Evolutionary conservation across 208 protist genomes (phyloP), one percentile per base, ranked within the genome.

Genomic region (Vickermania spadyakhi): DNA sequence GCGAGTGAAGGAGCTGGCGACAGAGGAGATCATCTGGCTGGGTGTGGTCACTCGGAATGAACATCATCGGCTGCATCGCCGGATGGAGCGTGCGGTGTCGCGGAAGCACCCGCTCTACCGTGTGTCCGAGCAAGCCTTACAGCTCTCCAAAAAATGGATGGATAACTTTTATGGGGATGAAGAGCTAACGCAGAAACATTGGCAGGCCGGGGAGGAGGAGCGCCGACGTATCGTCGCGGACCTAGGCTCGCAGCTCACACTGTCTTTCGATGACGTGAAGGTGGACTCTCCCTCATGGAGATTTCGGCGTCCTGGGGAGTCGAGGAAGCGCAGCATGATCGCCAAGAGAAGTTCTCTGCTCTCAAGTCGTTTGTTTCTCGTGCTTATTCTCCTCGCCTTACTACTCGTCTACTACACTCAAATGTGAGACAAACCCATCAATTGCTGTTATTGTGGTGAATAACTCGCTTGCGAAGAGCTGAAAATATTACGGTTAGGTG

Each of bases 11-110:
- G 50, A 62, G 21, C 27, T 90, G 4, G 70, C 71, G 0, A 51
- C n/a, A 42, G 66, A 81, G 22, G 82, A 93, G 60, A 36, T 83
- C 28, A n/a, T 67, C n/a, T 90, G 82, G 81, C 31, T 73, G 2
- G 52, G 62, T 21, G 27, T 52, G 28, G 23, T 14, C 13, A 27
- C 55, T 28, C 13, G n/a, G n/a, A 59, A 7, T 4, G 28, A 59
- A 21, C n/a, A 59, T n/a, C 23, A 25, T 22, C 52, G n/a, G n/a
- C 25, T 56, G 13, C 52, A 56, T 18, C 36, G 36, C 36, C 36
- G 36, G 11, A 7, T 45, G 11, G 36, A 45, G 36, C 7, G 18
- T 45, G 7, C 36, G 36, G 7, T 45, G 36, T 45, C 36, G 36
- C 36, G 18, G 36, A 7, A 18, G 11, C 36, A 45, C 18, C 36